Base-by-base conservation (phyloP, 2,329 filamentous ascomycete genomes). In the Xylaria sp. region DNA sequence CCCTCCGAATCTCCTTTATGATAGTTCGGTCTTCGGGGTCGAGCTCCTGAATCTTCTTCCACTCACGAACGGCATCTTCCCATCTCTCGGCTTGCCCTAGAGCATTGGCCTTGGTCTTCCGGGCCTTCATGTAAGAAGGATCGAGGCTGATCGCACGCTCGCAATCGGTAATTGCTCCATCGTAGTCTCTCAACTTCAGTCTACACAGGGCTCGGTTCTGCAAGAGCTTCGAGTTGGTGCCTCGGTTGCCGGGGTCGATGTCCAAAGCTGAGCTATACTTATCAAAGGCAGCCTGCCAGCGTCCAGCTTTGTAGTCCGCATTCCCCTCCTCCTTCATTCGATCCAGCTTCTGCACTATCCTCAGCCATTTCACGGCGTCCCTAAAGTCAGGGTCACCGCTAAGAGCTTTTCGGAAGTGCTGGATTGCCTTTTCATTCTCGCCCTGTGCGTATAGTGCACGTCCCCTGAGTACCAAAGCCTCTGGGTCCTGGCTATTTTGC, bases 251-350 rank as follows among this genome's bases (percentile, higher is more conserved):
- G 0, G 94, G 92, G 80, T 99, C 96, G 57, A 99, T 89, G 57
- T 91, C 89, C 40, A 99, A 84, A 53, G 95, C 95, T 70, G 91
- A 84, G 2, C 90, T 90, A 82, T 97, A 99, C 74, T 93, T 91
- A 65, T 94, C 89, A 65, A 97, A 90, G 33, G 96, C 96, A 61
- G 89, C 84, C 77, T 93, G 89, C 82, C 90, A 96, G 67, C 90
- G 88, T 69, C 92, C 92, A 63, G 90, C 87, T 84, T 97, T 98
- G 88, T 97, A 99, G 26, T 94, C 91, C 6, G 84, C 81, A 80
- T 99, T 98, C 68, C 96, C 96, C 76, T 97, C 93, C 74, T 96
- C 92, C 85, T 98, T 98, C 86, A 93, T 95, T 70, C 92, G 89
- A 76, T 97, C 92, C 26, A 99, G 87, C 82, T 94, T 97, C 83